Conservation (phyloP, 2,329 filamentous ascomycete species). For the Lecanicillium sp. region DNA sequence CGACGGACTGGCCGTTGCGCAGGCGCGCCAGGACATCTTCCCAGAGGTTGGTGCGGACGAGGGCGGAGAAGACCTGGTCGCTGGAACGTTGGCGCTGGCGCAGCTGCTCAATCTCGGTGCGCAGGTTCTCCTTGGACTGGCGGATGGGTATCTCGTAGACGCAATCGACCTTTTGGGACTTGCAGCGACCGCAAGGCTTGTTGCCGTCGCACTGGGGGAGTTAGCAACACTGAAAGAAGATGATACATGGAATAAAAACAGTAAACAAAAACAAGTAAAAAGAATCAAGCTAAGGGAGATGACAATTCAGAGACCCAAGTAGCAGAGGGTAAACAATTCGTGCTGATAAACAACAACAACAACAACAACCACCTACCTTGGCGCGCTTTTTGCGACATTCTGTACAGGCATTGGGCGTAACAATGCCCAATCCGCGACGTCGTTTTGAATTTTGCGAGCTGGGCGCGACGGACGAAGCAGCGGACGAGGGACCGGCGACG, state of each 20-base stretch:
- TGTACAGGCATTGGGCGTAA: slow-evolving; percentile 55
- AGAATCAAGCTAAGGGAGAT: no score
- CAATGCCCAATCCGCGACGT: slow-evolving; percentile 48
- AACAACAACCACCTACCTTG: slow-evolving; percentile 49
- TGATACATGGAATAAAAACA: not conserved
- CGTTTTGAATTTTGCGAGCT: slow-evolving; percentile 40
- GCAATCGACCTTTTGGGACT: slow-evolving; percentile 48
- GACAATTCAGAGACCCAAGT: no score
- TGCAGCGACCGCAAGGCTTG: slow-evolving; percentile 50
- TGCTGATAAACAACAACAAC: no score
- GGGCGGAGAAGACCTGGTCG: slow-evolving; percentile 50
- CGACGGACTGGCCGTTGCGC: slow-evolving; percentile 47
- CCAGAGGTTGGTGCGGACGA: slow-evolving; percentile 44
- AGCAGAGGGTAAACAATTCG: no score
- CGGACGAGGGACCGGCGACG: not conserved
- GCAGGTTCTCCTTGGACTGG: slow-evolving; percentile 57
- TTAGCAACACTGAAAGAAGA: not conserved
- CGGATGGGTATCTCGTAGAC: slow-evolving; percentile 57
- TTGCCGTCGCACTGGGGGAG: slow-evolving; percentile 50
- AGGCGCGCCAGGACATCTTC: slow-evolving; percentile 50
- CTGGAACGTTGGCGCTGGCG: slow-evolving; percentile 48
- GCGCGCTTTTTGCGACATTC: slow-evolving; percentile 58
- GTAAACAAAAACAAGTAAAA: not conserved
- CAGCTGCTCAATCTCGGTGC: slow-evolving; percentile 53
- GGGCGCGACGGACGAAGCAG: slow-evolving; percentile 16